Percentiles rank a stretch among this genome's conserved stretches.
Evolutionary conservation across 768 basidiomycete species (phyloP).

Genomic region (Calocybe gangraenosa): DNA sequence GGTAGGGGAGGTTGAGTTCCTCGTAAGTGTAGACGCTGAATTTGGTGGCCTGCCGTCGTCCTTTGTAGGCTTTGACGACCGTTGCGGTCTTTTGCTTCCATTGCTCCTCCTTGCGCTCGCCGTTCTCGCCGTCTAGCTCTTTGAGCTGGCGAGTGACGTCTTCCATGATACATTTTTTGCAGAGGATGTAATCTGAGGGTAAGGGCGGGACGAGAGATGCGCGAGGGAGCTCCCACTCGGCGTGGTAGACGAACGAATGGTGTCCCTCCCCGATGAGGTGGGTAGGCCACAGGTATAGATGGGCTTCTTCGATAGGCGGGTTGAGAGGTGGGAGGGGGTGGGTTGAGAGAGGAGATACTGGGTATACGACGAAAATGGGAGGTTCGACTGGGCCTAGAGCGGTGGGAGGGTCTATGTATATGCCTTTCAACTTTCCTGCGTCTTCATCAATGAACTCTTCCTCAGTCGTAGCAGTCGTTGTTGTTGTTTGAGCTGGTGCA

Average conservation of each 20-base stretch:
- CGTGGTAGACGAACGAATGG: slow-evolving; percentile 50
- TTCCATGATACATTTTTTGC: slow-evolving; percentile 32
- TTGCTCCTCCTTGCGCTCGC: slow-evolving; percentile 11
- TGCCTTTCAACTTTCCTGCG: slow-evolving; percentile 7
- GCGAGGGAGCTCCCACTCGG: slow-evolving; percentile 32
- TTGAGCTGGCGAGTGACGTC: slow-evolving; percentile 20
- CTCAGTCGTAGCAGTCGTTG: background rate
- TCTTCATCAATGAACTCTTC: background rate
- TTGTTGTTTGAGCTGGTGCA: no score
- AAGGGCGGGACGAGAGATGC: slow-evolving; percentile 5
- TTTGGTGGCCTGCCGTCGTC: slow-evolving; percentile 1
- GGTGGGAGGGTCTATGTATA: slow-evolving; percentile 8
- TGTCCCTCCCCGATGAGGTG: slow-evolving; percentile 39
- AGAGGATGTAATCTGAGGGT: slow-evolving; percentile 22
- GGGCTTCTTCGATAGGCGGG: slow-evolving; percentile 33
- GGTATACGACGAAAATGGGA: slow-evolving; percentile 24
- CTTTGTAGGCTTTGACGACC: background rate
- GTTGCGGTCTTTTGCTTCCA: slow-evolving; percentile 15
- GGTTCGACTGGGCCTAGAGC: slow-evolving; percentile 16
- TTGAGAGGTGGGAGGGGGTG: background rate
- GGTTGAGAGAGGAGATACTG: slow-evolving; percentile 17
- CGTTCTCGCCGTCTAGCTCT: slow-evolving; percentile 24
- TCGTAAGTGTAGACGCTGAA: slow-evolving; percentile 2
- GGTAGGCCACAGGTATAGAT: slow-evolving; percentile 42
- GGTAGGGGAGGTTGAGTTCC: background rate